Percentiles rank a stretch among this genome's conserved stretches.
phyloP scores from a whole-genome alignment of 1,284 basidiomycete genomes.

The Cystobasidium sp. region DNA sequence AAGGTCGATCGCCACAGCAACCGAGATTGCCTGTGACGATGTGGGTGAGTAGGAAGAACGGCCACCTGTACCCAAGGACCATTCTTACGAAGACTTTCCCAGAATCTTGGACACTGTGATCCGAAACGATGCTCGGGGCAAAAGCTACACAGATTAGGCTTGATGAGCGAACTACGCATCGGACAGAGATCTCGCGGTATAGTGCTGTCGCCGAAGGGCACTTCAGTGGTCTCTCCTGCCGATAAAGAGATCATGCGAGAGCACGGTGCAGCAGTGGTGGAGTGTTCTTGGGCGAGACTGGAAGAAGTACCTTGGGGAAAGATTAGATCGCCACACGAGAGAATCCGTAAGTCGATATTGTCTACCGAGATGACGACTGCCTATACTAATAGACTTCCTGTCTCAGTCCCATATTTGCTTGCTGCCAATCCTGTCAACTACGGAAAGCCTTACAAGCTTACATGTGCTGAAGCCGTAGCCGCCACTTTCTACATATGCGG shows the following conservation, averaged over 20 bases:
- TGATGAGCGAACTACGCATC: constrained; percentile 81
- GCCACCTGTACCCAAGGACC: background rate
- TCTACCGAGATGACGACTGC: background rate
- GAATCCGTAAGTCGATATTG: constrained; percentile 68
- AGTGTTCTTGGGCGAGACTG: constrained; percentile 94
- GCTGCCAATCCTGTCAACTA: constrained; percentile 95
- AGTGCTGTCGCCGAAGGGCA: constrained; percentile 89
- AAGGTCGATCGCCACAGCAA: constrained; percentile 44
- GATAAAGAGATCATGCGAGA: constrained; percentile 80
- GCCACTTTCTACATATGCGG: constrained; percentile 91
- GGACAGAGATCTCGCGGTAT: constrained; percentile 87
- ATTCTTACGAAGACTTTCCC: background rate
- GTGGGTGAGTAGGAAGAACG: constrained; percentile 70
- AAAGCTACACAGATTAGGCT: constrained; percentile 81
- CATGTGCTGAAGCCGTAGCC: constrained; percentile 77
- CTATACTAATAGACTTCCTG: background rate
- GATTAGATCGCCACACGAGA: constrained; percentile 89
- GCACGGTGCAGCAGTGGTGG: constrained; percentile 88
- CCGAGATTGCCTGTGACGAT: constrained; percentile 78
- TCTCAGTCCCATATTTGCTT: constrained; percentile 82
- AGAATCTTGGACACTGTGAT: constrained; percentile 98
- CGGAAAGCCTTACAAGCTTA: constrained; percentile 67
- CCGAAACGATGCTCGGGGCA: constrained; percentile 93
- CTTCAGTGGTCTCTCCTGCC: constrained; percentile 75
- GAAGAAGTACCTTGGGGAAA: constrained; percentile 94